Evolutionary conservation across 768 basidiomycete genomes (phyloP).

Genomic region (Termitomyces sp.): DNA sequence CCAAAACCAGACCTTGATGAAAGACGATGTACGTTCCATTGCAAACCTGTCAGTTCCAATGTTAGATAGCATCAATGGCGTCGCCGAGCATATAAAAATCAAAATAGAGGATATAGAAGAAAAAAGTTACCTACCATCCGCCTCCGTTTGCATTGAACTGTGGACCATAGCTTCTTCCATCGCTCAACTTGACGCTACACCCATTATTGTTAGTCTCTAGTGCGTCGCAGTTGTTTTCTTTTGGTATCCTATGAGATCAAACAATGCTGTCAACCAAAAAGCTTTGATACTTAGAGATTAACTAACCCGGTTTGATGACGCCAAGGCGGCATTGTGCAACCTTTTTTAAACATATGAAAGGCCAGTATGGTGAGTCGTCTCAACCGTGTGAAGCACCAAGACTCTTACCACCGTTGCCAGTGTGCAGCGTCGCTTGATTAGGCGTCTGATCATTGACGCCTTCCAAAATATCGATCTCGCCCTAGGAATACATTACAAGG

Average conservation of each 20-base stretch:
- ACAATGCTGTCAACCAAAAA: background rate
- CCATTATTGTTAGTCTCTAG: constrained; percentile 45
- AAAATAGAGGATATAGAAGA: background rate
- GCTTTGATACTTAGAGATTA: background rate
- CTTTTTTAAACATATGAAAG: constrained; percentile 20
- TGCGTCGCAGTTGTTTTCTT: constrained; percentile 42
- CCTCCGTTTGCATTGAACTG: constrained; percentile 54
- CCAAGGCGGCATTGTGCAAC: constrained; percentile 47
- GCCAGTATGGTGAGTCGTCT: constrained; percentile 15
- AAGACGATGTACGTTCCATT: constrained; percentile 48
- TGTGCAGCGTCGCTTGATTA: constrained; percentile 34
- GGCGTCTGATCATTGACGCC: constrained; percentile 34
- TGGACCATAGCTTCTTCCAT: constrained; percentile 47
- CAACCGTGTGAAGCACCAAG: constrained; percentile 27
- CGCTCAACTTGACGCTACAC: constrained; percentile 43
- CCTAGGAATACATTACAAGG: constrained; percentile 21
- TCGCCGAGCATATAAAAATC: background rate
- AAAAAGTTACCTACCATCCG: constrained; percentile 42
- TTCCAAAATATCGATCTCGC: constrained; percentile 43
- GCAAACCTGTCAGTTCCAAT: constrained; percentile 40
- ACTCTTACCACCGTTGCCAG: constrained; percentile 46
- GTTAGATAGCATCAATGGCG: background rate
- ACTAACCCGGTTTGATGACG: constrained; percentile 42
- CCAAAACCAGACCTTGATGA: constrained; percentile 74
- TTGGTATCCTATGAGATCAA: constrained; percentile 23